Conservation (phyloP, 1,139 yeast genomes). For the Pneumocystis carinii region DNA sequence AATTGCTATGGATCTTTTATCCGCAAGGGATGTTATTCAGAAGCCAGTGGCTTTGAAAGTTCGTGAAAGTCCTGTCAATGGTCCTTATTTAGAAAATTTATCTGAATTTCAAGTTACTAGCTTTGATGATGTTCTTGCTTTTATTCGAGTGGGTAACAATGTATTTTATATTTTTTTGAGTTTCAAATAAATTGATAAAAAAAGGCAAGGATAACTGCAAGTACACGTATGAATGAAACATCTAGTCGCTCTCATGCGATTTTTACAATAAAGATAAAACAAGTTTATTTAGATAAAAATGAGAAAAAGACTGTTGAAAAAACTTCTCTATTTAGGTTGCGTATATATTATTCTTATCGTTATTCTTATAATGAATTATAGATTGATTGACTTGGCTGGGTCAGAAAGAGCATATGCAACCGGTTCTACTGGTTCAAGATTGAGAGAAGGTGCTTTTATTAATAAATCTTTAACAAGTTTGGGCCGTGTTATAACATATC, state of each 20-base stretch:
- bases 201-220: conserved; percentile 46
- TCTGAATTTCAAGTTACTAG: conserved; percentile 3
- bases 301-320: conserved; percentile 33
- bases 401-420: conserved; percentile 55
- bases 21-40: conserved; percentile 19
- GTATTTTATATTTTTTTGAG: conserved; percentile 12
- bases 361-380: neutral
- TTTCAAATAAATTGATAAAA: conserved; percentile 18
- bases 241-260: conserved; percentile 72
- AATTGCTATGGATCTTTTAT: conserved; percentile 44
- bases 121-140: neutral
- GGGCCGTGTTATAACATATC: conserved; percentile 55
- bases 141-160: conserved; percentile 9
- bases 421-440: conserved; percentile 48
- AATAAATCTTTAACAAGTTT: conserved; percentile 61
- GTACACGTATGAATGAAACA: conserved; percentile 52
- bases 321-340: conserved; percentile 1
- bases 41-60: conserved; percentile 25
- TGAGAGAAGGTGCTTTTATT: conserved; percentile 60
- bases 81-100: conserved; percentile 47
- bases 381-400: conserved; percentile 71
- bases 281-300: conserved; percentile 33
- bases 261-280: conserved; percentile 45
- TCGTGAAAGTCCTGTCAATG: conserved; percentile 39
- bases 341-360: neutral